Evolutionary conservation across 73 alveolate genomes (phyloP).

Genomic region (Paramecium tetraurelia): DNA sequence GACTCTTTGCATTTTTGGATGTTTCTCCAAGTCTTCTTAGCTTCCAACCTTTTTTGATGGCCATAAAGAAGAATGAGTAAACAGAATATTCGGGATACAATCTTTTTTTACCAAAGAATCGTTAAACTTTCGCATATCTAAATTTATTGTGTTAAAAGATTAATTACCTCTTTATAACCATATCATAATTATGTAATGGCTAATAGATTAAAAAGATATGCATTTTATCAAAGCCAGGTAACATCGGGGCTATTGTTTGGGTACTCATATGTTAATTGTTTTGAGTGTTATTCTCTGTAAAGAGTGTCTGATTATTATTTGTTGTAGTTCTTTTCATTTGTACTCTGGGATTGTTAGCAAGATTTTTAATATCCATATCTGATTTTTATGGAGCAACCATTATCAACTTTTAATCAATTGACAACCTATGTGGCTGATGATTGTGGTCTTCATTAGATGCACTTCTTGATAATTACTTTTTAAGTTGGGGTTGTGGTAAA

Average conservation of each 20-base stretch:
- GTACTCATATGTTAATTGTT: background rate
- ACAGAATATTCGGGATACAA: background rate
- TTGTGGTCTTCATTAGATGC: background rate
- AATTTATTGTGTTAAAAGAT: background rate
- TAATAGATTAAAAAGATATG: background rate
- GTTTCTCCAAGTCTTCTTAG: background rate
- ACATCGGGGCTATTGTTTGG: background rate
- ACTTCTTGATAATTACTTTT: background rate
- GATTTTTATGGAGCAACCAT: background rate
- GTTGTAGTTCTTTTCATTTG: background rate
- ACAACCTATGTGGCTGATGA: background rate
- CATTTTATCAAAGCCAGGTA: conserved; percentile 18
- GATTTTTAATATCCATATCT: background rate
- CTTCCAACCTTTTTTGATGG: background rate
- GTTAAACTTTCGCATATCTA: background rate
- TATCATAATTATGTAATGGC: background rate
- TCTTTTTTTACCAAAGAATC: conserved; percentile 24
- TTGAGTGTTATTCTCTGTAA: background rate
- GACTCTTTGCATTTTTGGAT: background rate
- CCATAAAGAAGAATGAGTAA: background rate
- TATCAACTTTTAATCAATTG: background rate
- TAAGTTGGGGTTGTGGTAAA: background rate
- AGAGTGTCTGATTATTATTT: background rate
- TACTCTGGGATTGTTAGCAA: background rate
- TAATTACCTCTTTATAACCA: background rate